A percentile compares a stretch with the other conserved stretches of the same genome.
Conservation (phyloP, 192 early-diverging fungal genomes). For the Coemansia sp. region DNA sequence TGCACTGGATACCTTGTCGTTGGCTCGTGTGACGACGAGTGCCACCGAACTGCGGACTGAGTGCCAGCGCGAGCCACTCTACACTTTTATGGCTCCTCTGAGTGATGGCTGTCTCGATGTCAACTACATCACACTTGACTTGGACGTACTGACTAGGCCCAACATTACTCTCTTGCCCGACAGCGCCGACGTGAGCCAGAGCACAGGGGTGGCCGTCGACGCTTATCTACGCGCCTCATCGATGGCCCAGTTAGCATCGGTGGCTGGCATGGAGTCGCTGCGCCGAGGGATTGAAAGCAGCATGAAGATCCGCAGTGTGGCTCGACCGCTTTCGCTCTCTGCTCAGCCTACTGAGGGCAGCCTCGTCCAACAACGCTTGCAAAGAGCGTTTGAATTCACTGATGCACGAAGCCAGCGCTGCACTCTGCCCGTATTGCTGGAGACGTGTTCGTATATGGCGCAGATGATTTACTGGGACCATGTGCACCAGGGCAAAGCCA, state of each 20-base stretch:
- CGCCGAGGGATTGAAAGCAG: neutral
- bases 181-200: slow-evolving; percentile 10
- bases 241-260: neutral
- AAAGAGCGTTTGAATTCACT: slow-evolving; percentile 15
- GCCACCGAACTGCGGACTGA: slow-evolving; percentile 18
- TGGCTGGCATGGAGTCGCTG: neutral
- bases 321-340: neutral
- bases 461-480: slow-evolving; percentile 48
- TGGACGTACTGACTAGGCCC: slow-evolving; percentile 25
- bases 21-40: slow-evolving; percentile 12
- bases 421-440: neutral
- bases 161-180: slow-evolving; percentile 28
- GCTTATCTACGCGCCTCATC: slow-evolving; percentile 7
- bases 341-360: neutral
- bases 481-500: slow-evolving; percentile 36
- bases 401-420: slow-evolving; percentile 8
- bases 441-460: slow-evolving; percentile 32
- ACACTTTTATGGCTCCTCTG: slow-evolving; percentile 30
- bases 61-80: slow-evolving; percentile 33
- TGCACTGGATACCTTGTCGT: slow-evolving; percentile 38
- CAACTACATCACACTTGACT: slow-evolving; percentile 39
- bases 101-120: slow-evolving; percentile 43
- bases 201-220: slow-evolving; percentile 12
- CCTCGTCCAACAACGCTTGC: neutral
- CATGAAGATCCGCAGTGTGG: neutral